Percentiles rank a stretch among this genome's conserved stretches.
phyloP scores from a whole-genome alignment of 2,329 filamentous ascomycete genomes.

The Didymella glomerata region DNA sequence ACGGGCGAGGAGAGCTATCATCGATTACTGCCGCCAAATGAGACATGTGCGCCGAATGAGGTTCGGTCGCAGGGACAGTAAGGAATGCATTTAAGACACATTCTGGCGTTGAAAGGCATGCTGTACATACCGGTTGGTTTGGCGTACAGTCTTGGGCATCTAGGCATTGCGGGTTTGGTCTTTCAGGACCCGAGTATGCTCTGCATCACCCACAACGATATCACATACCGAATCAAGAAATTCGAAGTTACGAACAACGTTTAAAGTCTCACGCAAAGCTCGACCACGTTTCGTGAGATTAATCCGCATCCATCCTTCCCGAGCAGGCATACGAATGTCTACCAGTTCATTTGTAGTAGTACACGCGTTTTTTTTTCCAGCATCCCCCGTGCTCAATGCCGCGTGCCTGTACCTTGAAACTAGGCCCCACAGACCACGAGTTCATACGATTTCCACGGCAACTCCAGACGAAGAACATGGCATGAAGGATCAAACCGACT shows the following conservation, averaged over 20 bases:
- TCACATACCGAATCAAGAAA: conserved; percentile 3
- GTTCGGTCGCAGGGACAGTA: conserved; percentile 39
- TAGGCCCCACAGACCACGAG: conserved; percentile 15
- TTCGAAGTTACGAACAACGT: neutral
- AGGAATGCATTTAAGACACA: neutral
- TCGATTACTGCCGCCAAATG: conserved; percentile 56
- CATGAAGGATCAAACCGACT: conserved; percentile 1
- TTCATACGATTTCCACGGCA: conserved; percentile 19
- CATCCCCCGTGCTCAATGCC: neutral
- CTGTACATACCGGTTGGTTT: neutral
- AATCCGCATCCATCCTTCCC: no score
- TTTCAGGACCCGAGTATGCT: conserved; percentile 20
- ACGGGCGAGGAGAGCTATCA: conserved; percentile 56
- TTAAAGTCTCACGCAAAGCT: neutral
- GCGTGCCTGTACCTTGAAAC: conserved; percentile 8
- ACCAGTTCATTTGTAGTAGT: neutral
- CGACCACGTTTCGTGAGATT: neutral
- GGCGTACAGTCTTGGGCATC: conserved; percentile 5
- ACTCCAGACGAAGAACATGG: conserved; percentile 24
- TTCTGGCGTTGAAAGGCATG: conserved; percentile 12
- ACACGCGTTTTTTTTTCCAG: neutral
- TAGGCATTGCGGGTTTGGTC: conserved; percentile 10
- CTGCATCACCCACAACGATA: conserved; percentile 7
- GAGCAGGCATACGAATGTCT: neutral
- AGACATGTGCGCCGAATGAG: conserved; percentile 57